phyloP scores from a whole-genome alignment of 164 flowering plant species.

The Liriodendron chinense region DNA sequence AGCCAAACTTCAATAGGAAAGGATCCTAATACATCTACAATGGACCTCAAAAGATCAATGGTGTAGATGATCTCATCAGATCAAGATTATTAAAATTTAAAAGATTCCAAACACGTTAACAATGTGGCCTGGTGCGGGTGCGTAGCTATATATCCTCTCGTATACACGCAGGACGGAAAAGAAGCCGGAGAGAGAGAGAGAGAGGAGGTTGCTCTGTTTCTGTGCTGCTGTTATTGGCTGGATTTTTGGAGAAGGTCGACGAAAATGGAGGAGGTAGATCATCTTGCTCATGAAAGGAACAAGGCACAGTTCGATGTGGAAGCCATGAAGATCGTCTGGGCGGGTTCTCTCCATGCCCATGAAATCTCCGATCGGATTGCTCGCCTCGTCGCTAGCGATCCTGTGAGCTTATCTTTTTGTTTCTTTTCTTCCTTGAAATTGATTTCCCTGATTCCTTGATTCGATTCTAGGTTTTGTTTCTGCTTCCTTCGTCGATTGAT shows the following conservation, averaged over 20 bases:
- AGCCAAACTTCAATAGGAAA: too few relatives aligned
- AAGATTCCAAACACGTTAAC: too few relatives aligned
- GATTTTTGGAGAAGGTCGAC: not conserved
- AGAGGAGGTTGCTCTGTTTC: not conserved
- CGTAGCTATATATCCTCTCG: too few relatives aligned
- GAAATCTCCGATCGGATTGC: constrained; percentile 76
- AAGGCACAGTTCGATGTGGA: constrained; percentile 78
- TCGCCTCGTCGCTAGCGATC: constrained; percentile 85
- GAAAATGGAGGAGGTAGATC: constrained; percentile 61
- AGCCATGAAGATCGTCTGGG: constrained; percentile 97
- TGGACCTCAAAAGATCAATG: too few relatives aligned
- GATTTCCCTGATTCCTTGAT: not conserved
- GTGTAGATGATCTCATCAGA: too few relatives aligned
- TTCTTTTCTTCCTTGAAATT: not conserved
- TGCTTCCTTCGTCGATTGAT: not conserved
- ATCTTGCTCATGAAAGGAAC: constrained; percentile 63
- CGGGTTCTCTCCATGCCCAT: constrained; percentile 69
- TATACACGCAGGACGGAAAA: not conserved
- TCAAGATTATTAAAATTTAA: too few relatives aligned
- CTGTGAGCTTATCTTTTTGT: constrained; percentile 34
- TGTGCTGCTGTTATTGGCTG: not conserved
- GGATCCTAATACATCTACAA: too few relatives aligned
- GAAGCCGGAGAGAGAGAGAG: not conserved
- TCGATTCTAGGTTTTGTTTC: not conserved
- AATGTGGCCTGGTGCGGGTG: too few relatives aligned